Evolutionary conservation across 2,329 filamentous ascomycete species (phyloP).

Genomic region (Pseudopyricularia cyperi): DNA sequence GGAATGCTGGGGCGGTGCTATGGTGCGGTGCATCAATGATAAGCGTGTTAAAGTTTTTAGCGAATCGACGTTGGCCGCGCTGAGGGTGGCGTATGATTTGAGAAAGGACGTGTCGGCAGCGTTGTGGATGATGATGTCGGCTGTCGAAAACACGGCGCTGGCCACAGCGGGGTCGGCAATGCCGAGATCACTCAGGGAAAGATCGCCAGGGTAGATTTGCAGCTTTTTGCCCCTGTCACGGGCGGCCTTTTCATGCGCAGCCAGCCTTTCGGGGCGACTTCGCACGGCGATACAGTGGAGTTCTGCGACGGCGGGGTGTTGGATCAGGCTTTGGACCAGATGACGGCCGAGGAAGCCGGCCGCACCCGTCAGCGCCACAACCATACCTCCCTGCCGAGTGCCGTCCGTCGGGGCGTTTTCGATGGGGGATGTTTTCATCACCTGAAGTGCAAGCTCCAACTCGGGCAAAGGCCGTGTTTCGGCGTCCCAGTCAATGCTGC

Average conservation of each 20-base stretch:
- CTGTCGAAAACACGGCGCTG: neutral
- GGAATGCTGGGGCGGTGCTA: neutral
- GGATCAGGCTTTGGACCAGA: neutral
- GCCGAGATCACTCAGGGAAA: constrained; percentile 2
- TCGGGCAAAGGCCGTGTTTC: constrained; percentile 7
- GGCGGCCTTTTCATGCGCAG: neutral
- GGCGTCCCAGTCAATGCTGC: constrained; percentile 13
- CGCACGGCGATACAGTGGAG: constrained; percentile 1
- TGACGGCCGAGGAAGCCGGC: constrained; percentile 13
- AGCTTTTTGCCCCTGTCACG: neutral
- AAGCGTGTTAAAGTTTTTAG: constrained; percentile 13
- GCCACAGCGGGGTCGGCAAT: neutral
- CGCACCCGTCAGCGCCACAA: constrained; percentile 1
- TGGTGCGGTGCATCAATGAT: constrained; percentile 6
- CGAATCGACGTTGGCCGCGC: constrained; percentile 15
- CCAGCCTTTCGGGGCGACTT: neutral
- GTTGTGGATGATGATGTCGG: constrained; percentile 26
- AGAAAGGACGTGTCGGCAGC: constrained; percentile 22
- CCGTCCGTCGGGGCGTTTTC: neutral
- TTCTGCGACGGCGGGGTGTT: neutral
- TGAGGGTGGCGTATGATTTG: constrained; percentile 17
- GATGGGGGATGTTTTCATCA: neutral
- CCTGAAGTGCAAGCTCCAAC: neutral
- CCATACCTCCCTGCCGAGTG: neutral
- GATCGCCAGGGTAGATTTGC: neutral